A percentile compares a stretch with the other conserved stretches of the same genome.
Conservation (phyloP, 2,329 filamentous ascomycete species). For the Botrytis sinoallii region DNA sequence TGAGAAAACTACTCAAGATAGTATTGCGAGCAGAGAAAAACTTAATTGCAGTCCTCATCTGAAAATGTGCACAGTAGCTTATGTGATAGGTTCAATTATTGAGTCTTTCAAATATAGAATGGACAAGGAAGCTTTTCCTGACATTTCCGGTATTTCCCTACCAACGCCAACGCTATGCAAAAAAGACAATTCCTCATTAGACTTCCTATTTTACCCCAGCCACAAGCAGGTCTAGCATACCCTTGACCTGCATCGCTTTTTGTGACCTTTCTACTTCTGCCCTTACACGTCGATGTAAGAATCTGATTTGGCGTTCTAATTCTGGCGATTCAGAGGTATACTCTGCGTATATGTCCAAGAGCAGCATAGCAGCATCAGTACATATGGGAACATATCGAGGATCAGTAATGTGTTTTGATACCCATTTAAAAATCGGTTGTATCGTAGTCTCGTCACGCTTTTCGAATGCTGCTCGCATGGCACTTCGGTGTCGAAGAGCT, state of each 20-base stretch:
- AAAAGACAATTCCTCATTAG: slow-evolving; percentile 17
- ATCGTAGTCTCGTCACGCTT: slow-evolving; percentile 78
- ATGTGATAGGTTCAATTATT: slow-evolving; percentile 20
- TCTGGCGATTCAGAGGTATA: slow-evolving; percentile 71
- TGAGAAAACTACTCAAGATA: background rate
- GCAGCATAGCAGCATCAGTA: slow-evolving; percentile 75
- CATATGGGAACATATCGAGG: slow-evolving; percentile 77
- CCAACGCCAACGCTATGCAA: slow-evolving; percentile 45
- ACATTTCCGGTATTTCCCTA: slow-evolving; percentile 19
- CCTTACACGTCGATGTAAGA: slow-evolving; percentile 67
- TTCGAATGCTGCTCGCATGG: slow-evolving; percentile 74
- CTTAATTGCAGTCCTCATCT: background rate
- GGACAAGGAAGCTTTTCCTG: slow-evolving; percentile 20
- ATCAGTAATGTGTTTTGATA: slow-evolving; percentile 75
- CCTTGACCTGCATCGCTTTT: slow-evolving; percentile 74
- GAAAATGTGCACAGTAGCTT: background rate
- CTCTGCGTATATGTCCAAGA: slow-evolving; percentile 85
- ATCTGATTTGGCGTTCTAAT: slow-evolving; percentile 67
- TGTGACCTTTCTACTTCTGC: slow-evolving; percentile 80
- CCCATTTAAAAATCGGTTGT: slow-evolving; percentile 79
- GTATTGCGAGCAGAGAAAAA: background rate
- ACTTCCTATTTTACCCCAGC: slow-evolving; percentile 41
- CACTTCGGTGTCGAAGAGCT: slow-evolving; percentile 82
- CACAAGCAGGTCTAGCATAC: slow-evolving; percentile 82
- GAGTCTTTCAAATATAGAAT: slow-evolving; percentile 14